A percentile compares a stretch with the other conserved stretches of the same genome.
phyloP scores from a whole-genome alignment of 192 early-diverging fungal genomes.

The Podila minutissima region DNA sequence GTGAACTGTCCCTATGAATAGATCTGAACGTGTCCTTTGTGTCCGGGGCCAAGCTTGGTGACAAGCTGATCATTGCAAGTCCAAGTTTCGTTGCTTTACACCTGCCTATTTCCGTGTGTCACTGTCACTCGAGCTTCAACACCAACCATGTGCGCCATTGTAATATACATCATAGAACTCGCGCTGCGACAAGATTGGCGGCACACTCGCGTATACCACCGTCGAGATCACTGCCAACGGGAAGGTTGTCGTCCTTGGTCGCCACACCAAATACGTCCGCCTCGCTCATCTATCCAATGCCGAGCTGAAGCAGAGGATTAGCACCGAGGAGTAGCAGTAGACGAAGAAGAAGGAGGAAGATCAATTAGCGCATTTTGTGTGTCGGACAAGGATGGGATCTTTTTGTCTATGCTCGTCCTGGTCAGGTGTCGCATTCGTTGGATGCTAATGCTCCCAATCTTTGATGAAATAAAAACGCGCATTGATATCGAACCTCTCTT shows the following conservation, averaged over 20 bases:
- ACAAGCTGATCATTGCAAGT: conserved; percentile 56
- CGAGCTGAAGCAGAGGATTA: not conserved
- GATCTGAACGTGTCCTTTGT: conserved; percentile 66
- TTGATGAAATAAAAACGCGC: not conserved
- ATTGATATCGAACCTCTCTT: not conserved
- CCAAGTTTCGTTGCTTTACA: no score
- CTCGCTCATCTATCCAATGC: conserved; percentile 41
- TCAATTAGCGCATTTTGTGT: not conserved
- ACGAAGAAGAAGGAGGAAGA: not conserved
- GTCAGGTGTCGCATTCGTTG: no score
- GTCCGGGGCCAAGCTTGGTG: conserved; percentile 55
- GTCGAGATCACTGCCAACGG: conserved; percentile 55
- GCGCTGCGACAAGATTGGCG: conserved; percentile 61
- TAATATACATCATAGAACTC: conserved; percentile 41
- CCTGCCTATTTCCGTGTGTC: not conserved
- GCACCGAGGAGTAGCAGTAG: not conserved
- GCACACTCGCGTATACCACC: conserved; percentile 61
- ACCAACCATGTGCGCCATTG: not conserved
- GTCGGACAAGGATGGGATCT: no score
- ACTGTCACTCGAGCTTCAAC: not conserved
- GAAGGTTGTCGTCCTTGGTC: conserved; percentile 57
- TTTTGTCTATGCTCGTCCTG: not conserved
- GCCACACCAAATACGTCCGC: conserved; percentile 67
- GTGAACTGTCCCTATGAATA: not conserved
- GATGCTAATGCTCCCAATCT: not conserved